Evolutionary conservation across 805 yeast genomes (phyloP).

Genomic region (Debaryomyces prosopidis): DNA sequence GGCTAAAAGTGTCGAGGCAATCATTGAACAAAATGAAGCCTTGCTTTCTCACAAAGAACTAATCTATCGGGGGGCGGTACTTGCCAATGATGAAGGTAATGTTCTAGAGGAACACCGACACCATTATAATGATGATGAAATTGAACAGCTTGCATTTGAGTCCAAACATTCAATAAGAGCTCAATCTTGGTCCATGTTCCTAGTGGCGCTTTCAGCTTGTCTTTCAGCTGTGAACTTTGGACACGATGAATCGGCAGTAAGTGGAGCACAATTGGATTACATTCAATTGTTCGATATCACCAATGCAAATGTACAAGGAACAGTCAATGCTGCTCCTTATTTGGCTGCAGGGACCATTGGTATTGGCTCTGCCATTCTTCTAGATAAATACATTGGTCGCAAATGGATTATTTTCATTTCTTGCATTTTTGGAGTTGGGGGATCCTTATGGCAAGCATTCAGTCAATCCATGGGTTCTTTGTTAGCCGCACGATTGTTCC

Average conservation of each 20-base stretch:
- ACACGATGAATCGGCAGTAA: slow-evolving; percentile 17
- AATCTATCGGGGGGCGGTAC: neutral
- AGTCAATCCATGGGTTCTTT: slow-evolving; percentile 6
- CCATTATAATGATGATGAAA: neutral
- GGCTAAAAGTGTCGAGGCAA: too few species aligned
- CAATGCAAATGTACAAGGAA: slow-evolving; percentile 12
- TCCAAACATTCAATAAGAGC: neutral
- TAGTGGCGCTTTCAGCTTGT: neutral
- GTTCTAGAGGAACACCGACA: neutral
- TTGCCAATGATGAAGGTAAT: neutral
- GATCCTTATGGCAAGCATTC: slow-evolving; percentile 17
- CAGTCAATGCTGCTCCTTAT: slow-evolving; percentile 8
- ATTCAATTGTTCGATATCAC: slow-evolving; percentile 2
- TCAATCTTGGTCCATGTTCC: neutral
- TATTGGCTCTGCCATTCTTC: slow-evolving; percentile 6
- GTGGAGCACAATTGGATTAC: slow-evolving; percentile 15
- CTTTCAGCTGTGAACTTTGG: slow-evolving; percentile 8
- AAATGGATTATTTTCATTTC: slow-evolving; percentile 9
- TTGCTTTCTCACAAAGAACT: too few species aligned
- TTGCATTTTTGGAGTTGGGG: slow-evolving; percentile 9
- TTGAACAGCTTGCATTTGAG: neutral
- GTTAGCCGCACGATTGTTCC: slow-evolving; percentile 12
- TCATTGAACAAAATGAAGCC: too few species aligned
- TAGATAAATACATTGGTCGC: slow-evolving; percentile 11
- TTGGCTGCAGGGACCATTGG: slow-evolving; percentile 12